phyloP scores from a whole-genome alignment of 805 yeast genomes.

The Myxozyma geophila region DNA sequence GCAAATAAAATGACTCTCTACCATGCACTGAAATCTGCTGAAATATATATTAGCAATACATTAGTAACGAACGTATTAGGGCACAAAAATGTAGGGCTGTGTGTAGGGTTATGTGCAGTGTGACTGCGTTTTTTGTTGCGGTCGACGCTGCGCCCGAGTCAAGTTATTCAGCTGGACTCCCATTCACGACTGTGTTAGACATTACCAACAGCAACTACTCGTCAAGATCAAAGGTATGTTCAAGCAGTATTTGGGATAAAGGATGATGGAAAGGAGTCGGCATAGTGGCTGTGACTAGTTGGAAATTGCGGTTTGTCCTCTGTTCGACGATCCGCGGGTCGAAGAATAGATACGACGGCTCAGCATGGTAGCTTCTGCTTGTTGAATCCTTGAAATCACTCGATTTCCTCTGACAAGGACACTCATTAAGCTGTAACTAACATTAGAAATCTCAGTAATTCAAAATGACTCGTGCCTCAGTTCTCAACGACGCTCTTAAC shows the following conservation, averaged over 20 bases:
- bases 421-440: constrained; percentile 26
- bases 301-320: constrained; percentile 16
- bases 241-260: background rate
- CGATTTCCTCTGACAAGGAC: constrained; percentile 25
- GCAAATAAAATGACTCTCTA: too few species aligned
- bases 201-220: constrained; percentile 14
- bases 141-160: background rate
- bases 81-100: background rate
- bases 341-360: constrained; percentile 16
- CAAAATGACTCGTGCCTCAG: constrained; percentile 96
- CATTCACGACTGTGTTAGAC: background rate
- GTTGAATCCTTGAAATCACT: constrained; percentile 28
- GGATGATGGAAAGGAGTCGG: background rate
- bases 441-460: constrained; percentile 13
- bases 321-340: background rate
- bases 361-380: constrained; percentile 16
- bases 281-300: background rate
- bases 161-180: background rate
- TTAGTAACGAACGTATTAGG: too few species aligned
- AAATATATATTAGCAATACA: background rate
- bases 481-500: constrained; percentile 97
- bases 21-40: too few species aligned
- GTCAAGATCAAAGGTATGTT: constrained; percentile 11
- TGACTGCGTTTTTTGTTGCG: constrained; percentile 11
- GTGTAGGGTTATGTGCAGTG: background rate